Conservation (phyloP, 192 early-diverging fungal genomes). For the Helicostylum pulchrum region DNA sequence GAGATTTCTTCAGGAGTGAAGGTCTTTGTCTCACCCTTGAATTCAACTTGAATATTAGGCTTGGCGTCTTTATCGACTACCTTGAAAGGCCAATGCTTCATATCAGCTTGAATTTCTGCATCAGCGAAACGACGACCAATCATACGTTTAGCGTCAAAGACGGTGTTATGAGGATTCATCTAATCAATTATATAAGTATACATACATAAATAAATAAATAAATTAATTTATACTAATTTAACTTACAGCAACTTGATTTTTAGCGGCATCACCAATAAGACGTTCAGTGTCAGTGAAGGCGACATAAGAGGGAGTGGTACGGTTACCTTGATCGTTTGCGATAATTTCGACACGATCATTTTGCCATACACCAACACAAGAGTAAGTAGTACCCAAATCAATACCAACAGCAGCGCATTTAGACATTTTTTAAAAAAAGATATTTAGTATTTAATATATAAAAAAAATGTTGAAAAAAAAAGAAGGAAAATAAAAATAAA, state of each 20-base stretch:
- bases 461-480: constrained; percentile 4
- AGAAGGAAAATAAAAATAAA: constrained; percentile 4
- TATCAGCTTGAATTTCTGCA: constrained; percentile 92
- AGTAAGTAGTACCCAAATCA: constrained; percentile 98
- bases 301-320: constrained; percentile 97
- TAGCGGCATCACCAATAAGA: constrained; percentile 97
- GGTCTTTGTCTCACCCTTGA: constrained; percentile 91
- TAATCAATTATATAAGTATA: not conserved
- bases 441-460: not conserved
- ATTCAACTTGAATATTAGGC: constrained; percentile 88
- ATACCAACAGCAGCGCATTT: constrained; percentile 76
- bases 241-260: constrained; percentile 85
- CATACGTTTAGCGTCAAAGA: constrained; percentile 97
- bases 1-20: constrained; percentile 99
- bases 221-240: not conserved
- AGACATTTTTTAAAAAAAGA: constrained; percentile 17
- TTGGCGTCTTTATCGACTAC: constrained; percentile 82
- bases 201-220: not conserved
- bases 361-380: constrained; percentile 75
- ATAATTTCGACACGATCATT: constrained; percentile 84
- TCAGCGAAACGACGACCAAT: constrained; percentile 92
- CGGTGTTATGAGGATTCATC: constrained; percentile 97
- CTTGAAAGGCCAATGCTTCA: constrained; percentile 98
- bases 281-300: constrained; percentile 95
- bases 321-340: constrained; percentile 98